Evolutionary conservation across 2,329 filamentous ascomycete genomes (phyloP), one percentile per base, ranked within the genome.

Genomic region (Alternaria sp.): DNA sequence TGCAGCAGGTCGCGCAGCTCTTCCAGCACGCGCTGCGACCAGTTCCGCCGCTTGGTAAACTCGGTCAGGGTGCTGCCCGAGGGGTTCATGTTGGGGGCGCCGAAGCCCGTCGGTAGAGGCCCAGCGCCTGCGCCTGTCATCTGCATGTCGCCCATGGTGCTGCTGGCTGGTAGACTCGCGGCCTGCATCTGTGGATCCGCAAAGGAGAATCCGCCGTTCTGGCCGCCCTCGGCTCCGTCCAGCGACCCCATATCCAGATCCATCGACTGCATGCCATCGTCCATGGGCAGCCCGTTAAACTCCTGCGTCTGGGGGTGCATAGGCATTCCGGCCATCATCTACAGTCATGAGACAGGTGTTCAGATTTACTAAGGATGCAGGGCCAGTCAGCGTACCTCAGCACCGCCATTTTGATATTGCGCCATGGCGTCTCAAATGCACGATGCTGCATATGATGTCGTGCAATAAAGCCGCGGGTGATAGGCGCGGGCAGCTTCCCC

Each of bases 1-100:
- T 97, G 90, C 59, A 97, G 82, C 71, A 97, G 88, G 79, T 97
- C 95, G 76, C 91, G 92, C 71, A 98, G 84, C 83, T 97, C 94
- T 79, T 96, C 92, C 23, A 97, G 88, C 12, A 97, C 90, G 68
- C 92, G 91, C 77, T 94, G 92, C 15, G 93, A 91, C 95, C 95
- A 97, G 77, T 96, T 90, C 65, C 86, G 82, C 61, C 88, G 82
- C 77, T 89, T 89, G 15, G 87, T 90, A 71, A 90, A 90, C 74
- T 90, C 87, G 67, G 87, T 89, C 69, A 89, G 78, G 8, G 86
- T 89, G 79, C 86, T 89, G 55, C 82, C 82, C 13, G 78, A 74
- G 44, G 78, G 81, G 57, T 79, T 81, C 55, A 77, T 71, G 65
- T 73, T 83, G 32, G 81, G 79, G 15, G 81, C 81, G 25, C 84